Base-by-base conservation (phyloP, 768 basidiomycete genomes). In the Boletus huronensis region DNA sequence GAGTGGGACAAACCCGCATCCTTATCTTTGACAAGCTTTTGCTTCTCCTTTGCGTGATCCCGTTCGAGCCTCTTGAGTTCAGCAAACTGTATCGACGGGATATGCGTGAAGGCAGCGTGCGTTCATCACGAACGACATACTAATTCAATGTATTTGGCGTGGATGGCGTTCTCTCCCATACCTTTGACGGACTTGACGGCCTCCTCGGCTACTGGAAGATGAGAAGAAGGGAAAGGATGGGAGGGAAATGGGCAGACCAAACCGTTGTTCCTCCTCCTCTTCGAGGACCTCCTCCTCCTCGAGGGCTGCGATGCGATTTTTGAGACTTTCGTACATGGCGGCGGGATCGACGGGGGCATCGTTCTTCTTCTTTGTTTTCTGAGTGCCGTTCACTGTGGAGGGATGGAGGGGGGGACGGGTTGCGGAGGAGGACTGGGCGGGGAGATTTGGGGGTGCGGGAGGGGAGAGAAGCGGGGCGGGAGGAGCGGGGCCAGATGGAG, bases 31-130 rank as follows among this genome's bases (percentile, higher is more conserved):
- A 82, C 77, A 29, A 93, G 77, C 66, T 93, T 93, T 75, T 93
- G 91, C 71, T 90, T 93, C 77, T 93, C 92, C 73, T 90, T 93
- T 38, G 90, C 85, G 64, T 93, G 88, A 66, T 93, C 91, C 59
- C 92, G 82, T 72, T 94, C 92, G 65, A 90, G 71, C 48, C 89
- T 81, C 69, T 93, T 93, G 69, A 91, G 75, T 70, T 93, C 91
- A 64, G 90, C 89, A 71, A 93, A 94, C 91, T 94, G 64, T 23
- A 64, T 45, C 60, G 66, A 49, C 55, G 53, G 53, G 52, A 58
- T 54, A 64, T 63, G 57, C 57, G 36, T 69, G 50, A 64, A 59
- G 59, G 53, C n/a, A 55, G 19, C 11, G 41, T 48, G 50, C 14
- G 55, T 54, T 48, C 52, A 62, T 54, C 64, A 58, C 52, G 58